Base-by-base conservation (phyloP, 306 rosid species). In the Sicyos baderoa region DNA sequence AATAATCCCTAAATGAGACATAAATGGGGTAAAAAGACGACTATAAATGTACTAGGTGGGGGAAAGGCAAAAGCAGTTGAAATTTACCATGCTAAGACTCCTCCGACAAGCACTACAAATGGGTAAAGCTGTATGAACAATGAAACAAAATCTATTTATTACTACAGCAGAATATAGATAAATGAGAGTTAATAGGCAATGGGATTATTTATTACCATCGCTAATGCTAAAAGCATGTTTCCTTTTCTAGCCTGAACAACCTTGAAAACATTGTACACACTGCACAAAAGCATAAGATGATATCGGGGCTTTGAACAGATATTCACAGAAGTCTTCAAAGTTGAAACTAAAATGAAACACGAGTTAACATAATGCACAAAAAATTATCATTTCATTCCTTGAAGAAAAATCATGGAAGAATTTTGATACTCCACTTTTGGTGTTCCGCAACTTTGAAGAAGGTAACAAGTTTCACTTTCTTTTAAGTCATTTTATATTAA, bases 231-330 rank as follows among this genome's bases (percentile, higher is more conserved):
- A 22, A 85, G 81, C 90, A 88, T 84, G 86, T 79, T 90, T 83
- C 82, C 89, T 61, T 85, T 94, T 80, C 86, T 85, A 45, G 90
- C 71, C 79, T 84, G 86, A 82, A 94, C 96, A 75, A 94, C 90
- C 80, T 88, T 88, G 21, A 64, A 74, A 80, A 86, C 96, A 76
- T 86, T 94, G 71, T 16, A 58, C 68, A 86, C 83, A 78, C 97
- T 94, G 95, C 81, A 84, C 17, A 68, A 23, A 79, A 67, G 60
- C 72, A 82, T 55, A 75, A 78, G 59, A 82, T 47, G 52, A n/a
- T 21, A 44, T 22, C 19, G 32, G 15, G 16, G 70, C 19, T 62
- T 60, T 32, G 22, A 35, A 45, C 14, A 60, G 67, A 60, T 60
- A 16, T 32, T 32, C 49, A 6, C 9, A 62, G 10, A 17, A 40